A percentile compares a stretch with the other conserved stretches of the same genome.
Evolutionary conservation across 208 protist genomes (phyloP).

Genomic region (Leishmania braziliensis): DNA sequence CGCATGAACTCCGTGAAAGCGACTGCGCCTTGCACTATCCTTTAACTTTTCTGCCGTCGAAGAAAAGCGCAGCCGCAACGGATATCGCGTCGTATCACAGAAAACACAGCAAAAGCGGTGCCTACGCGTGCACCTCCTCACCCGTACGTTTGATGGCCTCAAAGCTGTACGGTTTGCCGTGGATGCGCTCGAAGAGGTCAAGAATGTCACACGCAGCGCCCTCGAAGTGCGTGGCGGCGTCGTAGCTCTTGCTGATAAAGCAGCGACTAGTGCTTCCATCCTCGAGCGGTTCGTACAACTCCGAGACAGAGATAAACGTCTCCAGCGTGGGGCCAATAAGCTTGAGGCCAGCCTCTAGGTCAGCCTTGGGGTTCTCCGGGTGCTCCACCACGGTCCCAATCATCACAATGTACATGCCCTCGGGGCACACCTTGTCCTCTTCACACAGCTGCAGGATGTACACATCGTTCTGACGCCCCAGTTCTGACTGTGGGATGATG

Average conservation of each 20-base stretch:
- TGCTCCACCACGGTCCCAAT: constrained; percentile 98
- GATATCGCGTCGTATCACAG: not conserved
- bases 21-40: not conserved
- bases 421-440: constrained; percentile 95
- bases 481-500: constrained; percentile 97
- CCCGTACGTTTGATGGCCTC: constrained; percentile 62
- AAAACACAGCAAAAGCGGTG: not conserved
- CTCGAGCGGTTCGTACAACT: constrained; percentile 91
- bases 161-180: constrained; percentile 93
- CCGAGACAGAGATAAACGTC: constrained; percentile 90
- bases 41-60: not conserved
- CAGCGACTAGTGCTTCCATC: constrained; percentile 90
- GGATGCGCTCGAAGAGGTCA: constrained; percentile 96
- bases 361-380: constrained; percentile 86
- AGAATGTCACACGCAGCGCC: constrained; percentile 96
- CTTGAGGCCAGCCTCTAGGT: constrained; percentile 93
- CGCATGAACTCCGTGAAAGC: not conserved
- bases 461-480: constrained; percentile 96
- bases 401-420: constrained; percentile 98
- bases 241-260: constrained; percentile 97
- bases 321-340: constrained; percentile 93
- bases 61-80: not conserved
- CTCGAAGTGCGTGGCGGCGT: constrained; percentile 99
- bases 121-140: constrained; percentile 38
- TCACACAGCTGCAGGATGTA: constrained; percentile 96